These are phyloP conservation scores for Penstemon eatonii DNA, from an alignment of 257 asterid species.

Conservation along the genomic window DNA sequence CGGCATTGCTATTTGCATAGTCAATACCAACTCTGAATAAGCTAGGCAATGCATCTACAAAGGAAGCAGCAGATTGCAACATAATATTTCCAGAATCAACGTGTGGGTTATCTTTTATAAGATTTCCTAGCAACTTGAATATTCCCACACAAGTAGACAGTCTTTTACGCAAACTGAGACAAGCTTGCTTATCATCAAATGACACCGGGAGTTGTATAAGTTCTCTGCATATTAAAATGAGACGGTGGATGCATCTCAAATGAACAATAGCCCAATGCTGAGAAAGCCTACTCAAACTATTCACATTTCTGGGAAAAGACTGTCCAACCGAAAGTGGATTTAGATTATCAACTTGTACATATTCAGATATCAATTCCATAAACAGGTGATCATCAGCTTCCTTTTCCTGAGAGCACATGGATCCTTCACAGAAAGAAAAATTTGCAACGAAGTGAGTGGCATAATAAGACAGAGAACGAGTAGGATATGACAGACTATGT, in stretches of 20 bases:
- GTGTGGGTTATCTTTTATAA: conserved; percentile 54
- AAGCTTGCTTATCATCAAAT: conserved; percentile 57
- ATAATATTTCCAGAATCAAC: conserved; percentile 53
- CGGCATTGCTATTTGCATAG: conserved; percentile 49
- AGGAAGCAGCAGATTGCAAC: conserved; percentile 68
- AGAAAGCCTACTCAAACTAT: conserved; percentile 47
- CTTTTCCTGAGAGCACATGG: conserved; percentile 66
- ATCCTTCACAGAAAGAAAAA: conserved; percentile 46
- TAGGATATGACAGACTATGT: conserved; percentile 16
- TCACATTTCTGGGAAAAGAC: conserved; percentile 43
- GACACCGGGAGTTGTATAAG: conserved; percentile 50
- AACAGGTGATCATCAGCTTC: conserved; percentile 62
- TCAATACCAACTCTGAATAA: conserved; percentile 64
- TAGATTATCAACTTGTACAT: conserved; percentile 51
- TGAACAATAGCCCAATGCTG: conserved; percentile 88
- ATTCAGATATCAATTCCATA: conserved; percentile 59
- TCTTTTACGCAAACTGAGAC: conserved; percentile 56
- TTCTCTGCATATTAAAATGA: conserved; percentile 55
- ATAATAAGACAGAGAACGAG: background rate
- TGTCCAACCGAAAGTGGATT: conserved; percentile 38
- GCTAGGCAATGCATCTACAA: conserved; percentile 55
- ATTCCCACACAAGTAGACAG: conserved; percentile 63
- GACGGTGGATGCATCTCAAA: conserved; percentile 69
- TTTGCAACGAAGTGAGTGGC: conserved; percentile 5
- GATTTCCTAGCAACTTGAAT: conserved; percentile 64